These are phyloP conservation scores for Ophiostoma pallidulum DNA, from an alignment of 2,329 filamentous ascomycete genomes.

Conservation along the genomic window DNA sequence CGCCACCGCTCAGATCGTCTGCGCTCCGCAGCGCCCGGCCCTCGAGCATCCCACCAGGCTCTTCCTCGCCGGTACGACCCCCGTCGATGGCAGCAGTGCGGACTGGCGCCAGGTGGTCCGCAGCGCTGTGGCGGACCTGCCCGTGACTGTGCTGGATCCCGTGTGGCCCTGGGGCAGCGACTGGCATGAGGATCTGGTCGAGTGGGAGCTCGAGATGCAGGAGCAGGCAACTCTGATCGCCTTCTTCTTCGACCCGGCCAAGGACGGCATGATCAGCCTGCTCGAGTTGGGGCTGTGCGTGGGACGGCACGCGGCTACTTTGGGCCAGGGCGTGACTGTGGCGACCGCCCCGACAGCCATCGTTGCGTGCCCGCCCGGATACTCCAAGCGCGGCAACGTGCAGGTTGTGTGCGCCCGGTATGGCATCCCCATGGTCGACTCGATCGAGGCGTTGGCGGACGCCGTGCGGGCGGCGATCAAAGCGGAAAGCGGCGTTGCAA, in stretches of 20 bases:
- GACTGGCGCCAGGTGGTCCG: slow-evolving; percentile 45
- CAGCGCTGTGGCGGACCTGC: slow-evolving; percentile 30
- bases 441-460: slow-evolving; percentile 29
- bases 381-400: slow-evolving; percentile 52
- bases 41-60: slow-evolving; percentile 26
- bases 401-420: slow-evolving; percentile 44
- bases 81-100: slow-evolving; percentile 20
- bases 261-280: slow-evolving; percentile 47
- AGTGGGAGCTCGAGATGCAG: slow-evolving; percentile 53
- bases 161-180: slow-evolving; percentile 45
- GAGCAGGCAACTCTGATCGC: slow-evolving; percentile 43
- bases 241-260: slow-evolving; percentile 45
- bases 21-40: slow-evolving; percentile 19
- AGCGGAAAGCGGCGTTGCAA: not conserved
- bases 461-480: not conserved
- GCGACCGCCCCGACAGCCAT: no score
- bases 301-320: slow-evolving; percentile 21
- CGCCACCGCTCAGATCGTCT: slow-evolving; percentile 21
- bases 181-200: slow-evolving; percentile 42
- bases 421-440: slow-evolving; percentile 34
- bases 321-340: no score
- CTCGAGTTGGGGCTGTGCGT: slow-evolving; percentile 50
- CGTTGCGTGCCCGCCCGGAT: slow-evolving; percentile 43
- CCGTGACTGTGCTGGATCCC: slow-evolving; percentile 50
- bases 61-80: slow-evolving; percentile 52